Evolutionary conservation across 441 rosid species (phyloP), one percentile per base, ranked within the genome.

Genomic region (Aquilaria agallochum): DNA sequence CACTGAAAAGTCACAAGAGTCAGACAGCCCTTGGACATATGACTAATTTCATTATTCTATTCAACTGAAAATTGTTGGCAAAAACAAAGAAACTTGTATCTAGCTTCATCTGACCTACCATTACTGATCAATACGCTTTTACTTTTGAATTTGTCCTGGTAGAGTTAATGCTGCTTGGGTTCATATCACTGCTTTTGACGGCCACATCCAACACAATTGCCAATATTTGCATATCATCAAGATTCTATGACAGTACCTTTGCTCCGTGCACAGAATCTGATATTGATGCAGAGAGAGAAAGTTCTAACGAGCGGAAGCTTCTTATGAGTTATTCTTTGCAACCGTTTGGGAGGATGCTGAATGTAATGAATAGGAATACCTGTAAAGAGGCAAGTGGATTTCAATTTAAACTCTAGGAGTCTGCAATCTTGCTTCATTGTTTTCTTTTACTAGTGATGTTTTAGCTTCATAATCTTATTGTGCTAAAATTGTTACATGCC

Each of bases 131-230:
- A 8, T 36, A 30, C 63, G 36, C 53, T 44, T 67, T 8, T 14
- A 65, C 15, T 31, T 66, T 55, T 51, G 60, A 61, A 32, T 48
- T 58, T 60, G 9, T 60, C 0, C 76, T 42, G 67, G 57, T 86
- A 92, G 98, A 92, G 81, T 73, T 92, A 87, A 92, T 89, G 98
- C 86, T 92, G 78, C 98, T 92, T 58, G 98, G 96, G 47, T 92
- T 88, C 80, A 92, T 92, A 69, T 92, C 98, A 64, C 95, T 92
- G 68, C 85, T 92, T 68, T 80, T 92, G 34, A 83, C 94, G 49
- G 95, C 98, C 45, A 81, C 90, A 56, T 92, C 98, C 9, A 78
- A 84, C 70, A 48, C 76, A 30, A 89, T 92, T 71, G 76, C 98
- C 68, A 79, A 77, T 76, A 81, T 88, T 40, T 92, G 98, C 76